Percentiles rank a stretch among this genome's conserved stretches.
phyloP scores from a whole-genome alignment of 331 rosid species.

The Malus hybrid region DNA sequence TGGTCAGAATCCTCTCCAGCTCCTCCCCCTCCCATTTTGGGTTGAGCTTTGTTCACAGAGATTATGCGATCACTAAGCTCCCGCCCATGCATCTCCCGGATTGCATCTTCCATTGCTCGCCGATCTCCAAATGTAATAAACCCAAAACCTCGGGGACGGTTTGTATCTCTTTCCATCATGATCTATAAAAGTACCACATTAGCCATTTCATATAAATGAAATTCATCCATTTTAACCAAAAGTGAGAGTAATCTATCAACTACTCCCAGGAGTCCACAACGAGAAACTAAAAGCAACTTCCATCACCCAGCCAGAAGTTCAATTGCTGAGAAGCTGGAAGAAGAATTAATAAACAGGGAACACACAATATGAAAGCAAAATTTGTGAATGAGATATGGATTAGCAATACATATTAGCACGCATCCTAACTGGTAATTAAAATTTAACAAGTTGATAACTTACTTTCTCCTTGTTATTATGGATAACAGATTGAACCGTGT shows the following conservation, averaged over 20 bases:
- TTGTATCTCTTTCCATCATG: constrained; percentile 93
- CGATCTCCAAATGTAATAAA: constrained; percentile 86
- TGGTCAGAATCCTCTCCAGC: constrained; percentile 72
- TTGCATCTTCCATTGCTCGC: constrained; percentile 96
- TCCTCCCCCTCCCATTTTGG: constrained; percentile 76
- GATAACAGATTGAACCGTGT: constrained; percentile 32
- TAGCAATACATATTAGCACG: constrained; percentile 1
- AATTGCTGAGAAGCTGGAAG: neutral
- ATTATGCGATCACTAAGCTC: constrained; percentile 74
- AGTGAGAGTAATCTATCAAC: neutral
- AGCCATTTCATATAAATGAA: constrained; percentile 8
- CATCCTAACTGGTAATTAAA: neutral
- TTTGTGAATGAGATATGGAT: neutral
- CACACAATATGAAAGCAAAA: neutral
- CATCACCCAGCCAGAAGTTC: neutral
- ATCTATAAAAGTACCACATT: constrained; percentile 54
- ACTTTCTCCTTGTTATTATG: constrained; percentile 38
- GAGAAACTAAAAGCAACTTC: neutral
- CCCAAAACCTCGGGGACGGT: constrained; percentile 95
- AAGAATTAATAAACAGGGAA: neutral
- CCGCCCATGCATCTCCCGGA: constrained; percentile 88
- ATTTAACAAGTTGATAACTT: constrained; percentile 33
- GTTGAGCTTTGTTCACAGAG: constrained; percentile 91
- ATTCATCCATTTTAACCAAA: neutral
- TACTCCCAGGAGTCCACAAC: neutral